Conservation (phyloP, 805 yeast genomes). For the Starmerella apicola region DNA sequence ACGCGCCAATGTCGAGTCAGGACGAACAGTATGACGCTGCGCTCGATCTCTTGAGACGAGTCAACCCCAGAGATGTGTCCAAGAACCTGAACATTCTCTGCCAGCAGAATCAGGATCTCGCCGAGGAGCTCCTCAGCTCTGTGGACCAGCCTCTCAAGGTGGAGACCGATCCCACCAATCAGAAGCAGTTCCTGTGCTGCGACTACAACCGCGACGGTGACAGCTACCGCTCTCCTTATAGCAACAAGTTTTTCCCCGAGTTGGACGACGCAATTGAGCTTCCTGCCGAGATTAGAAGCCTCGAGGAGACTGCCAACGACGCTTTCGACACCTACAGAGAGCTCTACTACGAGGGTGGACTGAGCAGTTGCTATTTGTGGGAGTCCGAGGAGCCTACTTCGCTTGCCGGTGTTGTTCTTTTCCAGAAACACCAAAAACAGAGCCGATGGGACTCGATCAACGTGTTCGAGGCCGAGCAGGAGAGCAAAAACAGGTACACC, state of each 20-base stretch:
- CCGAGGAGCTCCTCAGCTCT: slow-evolving; percentile 75
- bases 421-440: slow-evolving; percentile 43
- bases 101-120: slow-evolving; percentile 50
- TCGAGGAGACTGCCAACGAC: slow-evolving; percentile 75
- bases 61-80: slow-evolving; percentile 52
- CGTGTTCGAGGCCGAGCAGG: slow-evolving; percentile 59
- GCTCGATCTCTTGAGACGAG: slow-evolving; percentile 60
- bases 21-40: slow-evolving; percentile 60
- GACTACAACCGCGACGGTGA: slow-evolving; percentile 95
- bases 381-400: slow-evolving; percentile 42
- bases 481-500: slow-evolving; percentile 30
- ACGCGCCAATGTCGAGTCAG: slow-evolving; percentile 20
- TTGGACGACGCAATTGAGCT: slow-evolving; percentile 57
- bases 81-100: slow-evolving; percentile 37
- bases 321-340: slow-evolving; percentile 89
- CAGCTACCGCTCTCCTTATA: slow-evolving; percentile 83
- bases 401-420: slow-evolving; percentile 83
- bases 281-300: slow-evolving; percentile 46
- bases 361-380: slow-evolving; percentile 84
- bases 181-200: slow-evolving; percentile 67
- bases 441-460: slow-evolving; percentile 82
- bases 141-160: slow-evolving; percentile 73
- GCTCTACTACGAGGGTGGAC: slow-evolving; percentile 88
- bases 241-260: slow-evolving; percentile 50
- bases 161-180: slow-evolving; percentile 38